Evolutionary conservation across 139 green algal species (phyloP).

Genomic region (Chlamydomonas schloesseri): DNA sequence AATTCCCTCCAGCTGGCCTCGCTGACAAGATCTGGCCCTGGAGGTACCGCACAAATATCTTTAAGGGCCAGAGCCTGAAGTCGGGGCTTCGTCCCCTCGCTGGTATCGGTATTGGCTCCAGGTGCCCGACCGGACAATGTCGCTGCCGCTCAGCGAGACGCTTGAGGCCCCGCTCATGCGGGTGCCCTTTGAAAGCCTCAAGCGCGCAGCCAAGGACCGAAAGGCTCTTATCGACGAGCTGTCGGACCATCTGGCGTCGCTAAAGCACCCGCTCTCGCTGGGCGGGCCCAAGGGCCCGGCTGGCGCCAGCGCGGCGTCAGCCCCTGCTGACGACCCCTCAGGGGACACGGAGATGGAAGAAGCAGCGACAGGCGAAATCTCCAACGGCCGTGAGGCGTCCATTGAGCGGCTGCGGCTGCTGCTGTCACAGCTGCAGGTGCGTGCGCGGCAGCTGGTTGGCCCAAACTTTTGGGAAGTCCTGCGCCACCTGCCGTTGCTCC

Average conservation of each 20-base stretch:
- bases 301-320: too few species aligned
- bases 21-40: too few species aligned
- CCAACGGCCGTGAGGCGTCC: neutral
- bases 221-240: slow-evolving; percentile 80
- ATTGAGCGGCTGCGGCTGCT: slow-evolving; percentile 60
- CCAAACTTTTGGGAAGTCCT: too few species aligned
- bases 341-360: slow-evolving; percentile 32
- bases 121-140: too few species aligned
- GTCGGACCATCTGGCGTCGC: slow-evolving; percentile 32
- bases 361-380: neutral
- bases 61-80: too few species aligned
- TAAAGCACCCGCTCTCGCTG: slow-evolving; percentile 32
- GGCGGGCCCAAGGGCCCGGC: too few species aligned
- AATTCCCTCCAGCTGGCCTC: too few species aligned
- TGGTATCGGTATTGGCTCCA: too few species aligned
- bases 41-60: too few species aligned
- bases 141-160: neutral
- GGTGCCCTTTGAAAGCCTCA: slow-evolving; percentile 87
- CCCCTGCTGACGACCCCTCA: neutral
- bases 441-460: too few species aligned
- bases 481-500: too few species aligned
- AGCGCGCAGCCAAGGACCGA: slow-evolving; percentile 81
- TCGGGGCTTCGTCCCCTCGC: too few species aligned
- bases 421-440: slow-evolving; percentile 59
- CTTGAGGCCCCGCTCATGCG: slow-evolving; percentile 46